Percentiles rank a stretch among this genome's conserved stretches.
These are phyloP conservation scores for Bathelium albidoporum DNA, from an alignment of 495 filamentous ascomycete species.

Conservation along the genomic window DNA sequence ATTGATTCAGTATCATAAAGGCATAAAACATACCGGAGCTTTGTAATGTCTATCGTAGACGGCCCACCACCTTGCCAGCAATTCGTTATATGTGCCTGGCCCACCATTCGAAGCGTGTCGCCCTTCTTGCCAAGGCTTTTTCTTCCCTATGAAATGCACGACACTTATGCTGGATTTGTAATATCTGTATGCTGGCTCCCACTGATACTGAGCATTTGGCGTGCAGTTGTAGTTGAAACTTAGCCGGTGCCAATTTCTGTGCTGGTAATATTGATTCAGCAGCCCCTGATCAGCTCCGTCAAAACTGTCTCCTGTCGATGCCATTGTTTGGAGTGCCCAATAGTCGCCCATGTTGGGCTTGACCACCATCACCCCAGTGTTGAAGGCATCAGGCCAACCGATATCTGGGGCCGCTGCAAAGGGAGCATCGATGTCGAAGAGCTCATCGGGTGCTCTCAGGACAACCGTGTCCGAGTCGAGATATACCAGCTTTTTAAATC, in stretches of 20 bases:
- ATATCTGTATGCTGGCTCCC: conserved; percentile 86
- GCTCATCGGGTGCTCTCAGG: conserved; percentile 80
- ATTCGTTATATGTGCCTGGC: conserved; percentile 64
- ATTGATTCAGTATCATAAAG: background rate
- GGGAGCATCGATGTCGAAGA: conserved; percentile 62
- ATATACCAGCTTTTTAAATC: conserved; percentile 85
- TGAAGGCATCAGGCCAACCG: conserved; percentile 98
- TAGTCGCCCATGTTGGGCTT: conserved; percentile 82
- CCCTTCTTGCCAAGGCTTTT: conserved; percentile 80
- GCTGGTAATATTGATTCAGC: conserved; percentile 80
- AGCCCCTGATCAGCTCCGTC: conserved; percentile 96
- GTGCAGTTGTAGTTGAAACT: conserved; percentile 97
- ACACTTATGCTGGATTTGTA: conserved; percentile 78
- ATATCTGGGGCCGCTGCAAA: conserved; percentile 93
- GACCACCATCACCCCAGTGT: conserved; percentile 88
- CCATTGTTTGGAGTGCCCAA: conserved; percentile 70
- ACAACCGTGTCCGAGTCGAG: conserved; percentile 85
- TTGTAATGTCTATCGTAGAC: conserved; percentile 80
- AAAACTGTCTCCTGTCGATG: conserved; percentile 79
- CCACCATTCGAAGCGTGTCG: conserved; percentile 44
- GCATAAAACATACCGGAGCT: conserved; percentile 36
- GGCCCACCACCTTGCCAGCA: conserved; percentile 79
- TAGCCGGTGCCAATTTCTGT: conserved; percentile 67
- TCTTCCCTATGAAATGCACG: conserved; percentile 84
- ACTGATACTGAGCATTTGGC: conserved; percentile 88